Percentiles rank a stretch among this genome's conserved stretches.
phyloP scores from a whole-genome alignment of 805 yeast genomes.

The Wickerhamiella australiensis region DNA sequence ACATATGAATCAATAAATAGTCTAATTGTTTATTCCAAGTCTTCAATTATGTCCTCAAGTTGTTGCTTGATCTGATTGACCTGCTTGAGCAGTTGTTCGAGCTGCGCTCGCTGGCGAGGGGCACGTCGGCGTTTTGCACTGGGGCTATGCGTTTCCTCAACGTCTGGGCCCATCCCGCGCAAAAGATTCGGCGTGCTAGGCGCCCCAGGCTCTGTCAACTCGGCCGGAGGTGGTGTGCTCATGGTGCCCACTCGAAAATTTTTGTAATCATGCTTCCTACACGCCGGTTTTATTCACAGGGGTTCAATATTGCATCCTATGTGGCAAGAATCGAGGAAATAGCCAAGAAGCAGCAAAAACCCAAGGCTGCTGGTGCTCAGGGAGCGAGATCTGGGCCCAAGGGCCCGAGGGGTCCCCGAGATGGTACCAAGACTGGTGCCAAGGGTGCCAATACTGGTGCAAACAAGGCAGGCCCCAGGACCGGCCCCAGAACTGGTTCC shows the following conservation, averaged over 20 bases:
- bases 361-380: background rate
- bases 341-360: conserved; percentile 12
- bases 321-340: conserved; percentile 21
- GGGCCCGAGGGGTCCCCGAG: background rate
- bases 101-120: background rate
- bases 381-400: background rate
- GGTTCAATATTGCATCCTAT: conserved; percentile 17
- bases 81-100: background rate
- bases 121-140: background rate
- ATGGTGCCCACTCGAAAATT: conserved; percentile 1
- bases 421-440: background rate
- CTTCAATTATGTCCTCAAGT: background rate
- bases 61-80: conserved; percentile 1
- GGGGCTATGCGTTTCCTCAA: background rate
- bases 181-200: background rate
- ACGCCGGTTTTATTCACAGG: conserved; percentile 15
- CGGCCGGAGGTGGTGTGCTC: conserved; percentile 9
- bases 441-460: background rate
- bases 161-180: background rate
- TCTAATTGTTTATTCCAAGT: background rate
- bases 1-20: background rate
- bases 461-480: background rate
- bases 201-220: conserved; percentile 1
- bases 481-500: background rate
- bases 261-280: conserved; percentile 6